phyloP scores from a whole-genome alignment of 345 rosid species.

The Eucalyptus viminalis region DNA sequence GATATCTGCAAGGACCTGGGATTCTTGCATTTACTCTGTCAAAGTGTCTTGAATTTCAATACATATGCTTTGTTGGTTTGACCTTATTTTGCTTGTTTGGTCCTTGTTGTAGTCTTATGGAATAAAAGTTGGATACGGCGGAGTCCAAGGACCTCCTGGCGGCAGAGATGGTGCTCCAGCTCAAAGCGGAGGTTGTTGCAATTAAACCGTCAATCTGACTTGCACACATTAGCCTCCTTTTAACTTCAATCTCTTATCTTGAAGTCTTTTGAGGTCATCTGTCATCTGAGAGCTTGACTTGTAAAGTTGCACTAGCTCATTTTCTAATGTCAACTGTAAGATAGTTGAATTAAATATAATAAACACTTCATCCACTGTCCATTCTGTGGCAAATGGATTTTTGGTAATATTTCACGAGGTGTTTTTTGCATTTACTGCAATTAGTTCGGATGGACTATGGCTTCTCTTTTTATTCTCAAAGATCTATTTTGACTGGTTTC shows the following conservation, averaged over 20 bases:
- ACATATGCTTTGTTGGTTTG: background rate
- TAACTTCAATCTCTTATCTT: background rate
- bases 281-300: background rate
- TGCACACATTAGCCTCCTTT: background rate
- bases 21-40: background rate
- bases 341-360: background rate
- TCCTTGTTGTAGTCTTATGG: conserved; percentile 61
- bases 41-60: background rate
- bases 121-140: conserved; percentile 95
- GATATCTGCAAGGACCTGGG: background rate
- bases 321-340: background rate
- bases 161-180: conserved; percentile 74
- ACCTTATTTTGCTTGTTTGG: background rate
- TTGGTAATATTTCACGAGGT: background rate
- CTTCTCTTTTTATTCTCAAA: background rate
- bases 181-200: conserved; percentile 88
- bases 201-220: conserved; percentile 2
- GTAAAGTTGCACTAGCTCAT: background rate
- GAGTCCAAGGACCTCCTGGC: conserved; percentile 93
- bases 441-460: background rate
- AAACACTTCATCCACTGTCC: background rate
- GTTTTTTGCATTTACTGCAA: background rate
- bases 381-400: background rate
- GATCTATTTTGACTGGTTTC: background rate
- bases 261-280: background rate